These are phyloP conservation scores for Coprinellus micaceus DNA, from an alignment of 768 basidiomycete species.

Conservation along the genomic window DNA sequence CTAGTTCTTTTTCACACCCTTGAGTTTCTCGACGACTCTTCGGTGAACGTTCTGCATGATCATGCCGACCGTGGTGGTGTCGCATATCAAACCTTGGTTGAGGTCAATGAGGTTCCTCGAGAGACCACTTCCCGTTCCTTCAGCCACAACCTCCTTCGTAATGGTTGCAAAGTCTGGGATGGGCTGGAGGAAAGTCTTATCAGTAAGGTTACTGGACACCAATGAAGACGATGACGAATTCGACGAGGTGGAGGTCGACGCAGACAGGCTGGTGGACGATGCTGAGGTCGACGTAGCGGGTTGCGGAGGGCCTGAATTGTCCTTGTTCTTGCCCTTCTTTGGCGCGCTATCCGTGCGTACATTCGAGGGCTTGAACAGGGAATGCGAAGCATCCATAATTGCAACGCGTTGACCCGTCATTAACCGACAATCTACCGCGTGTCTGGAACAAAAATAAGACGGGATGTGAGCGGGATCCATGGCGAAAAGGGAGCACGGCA, in stretches of 20 bases:
- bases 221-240: neutral
- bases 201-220: constrained; percentile 1
- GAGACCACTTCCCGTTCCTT: constrained; percentile 27
- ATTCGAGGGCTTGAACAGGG: constrained; percentile 38
- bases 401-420: constrained; percentile 62
- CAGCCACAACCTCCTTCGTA: constrained; percentile 46
- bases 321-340: constrained; percentile 9
- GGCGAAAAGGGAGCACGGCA: too few species aligned
- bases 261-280: neutral
- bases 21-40: constrained; percentile 35
- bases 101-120: constrained; percentile 49
- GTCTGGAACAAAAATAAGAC: constrained; percentile 34
- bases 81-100: constrained; percentile 63
- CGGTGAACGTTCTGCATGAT: constrained; percentile 50
- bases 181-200: constrained; percentile 44
- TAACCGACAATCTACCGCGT: constrained; percentile 78
- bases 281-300: neutral
- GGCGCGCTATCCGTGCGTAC: constrained; percentile 8
- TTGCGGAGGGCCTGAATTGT: too few species aligned
- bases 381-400: constrained; percentile 71
- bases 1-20: neutral
- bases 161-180: constrained; percentile 59
- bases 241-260: neutral
- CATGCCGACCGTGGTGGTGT: constrained; percentile 40
- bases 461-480: neutral